Evolutionary conservation across 495 filamentous ascomycete genomes (phyloP).

Genomic region (Hypoxylon lienhwacheense): DNA sequence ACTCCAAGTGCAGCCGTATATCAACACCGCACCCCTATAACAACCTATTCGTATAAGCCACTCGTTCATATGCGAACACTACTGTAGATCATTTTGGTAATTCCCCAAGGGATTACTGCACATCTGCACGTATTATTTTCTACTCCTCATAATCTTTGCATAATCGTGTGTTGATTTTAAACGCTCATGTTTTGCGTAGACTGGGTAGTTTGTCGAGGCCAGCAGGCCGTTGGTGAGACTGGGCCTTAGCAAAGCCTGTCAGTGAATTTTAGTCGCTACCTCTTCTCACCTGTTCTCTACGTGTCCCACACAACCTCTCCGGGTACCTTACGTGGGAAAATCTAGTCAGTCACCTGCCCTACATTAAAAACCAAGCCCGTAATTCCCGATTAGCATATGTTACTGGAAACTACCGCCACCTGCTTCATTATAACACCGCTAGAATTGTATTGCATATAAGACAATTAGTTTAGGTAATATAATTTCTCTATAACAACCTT

Average conservation of each 20-base stretch:
- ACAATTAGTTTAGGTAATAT: conserved; percentile 11
- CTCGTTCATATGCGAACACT: conserved; percentile 7
- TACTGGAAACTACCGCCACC: conserved; percentile 5
- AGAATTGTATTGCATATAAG: conserved; percentile 1
- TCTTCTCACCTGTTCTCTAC: conserved; percentile 24
- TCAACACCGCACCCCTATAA: conserved; percentile 5
- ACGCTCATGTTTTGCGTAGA: conserved; percentile 24
- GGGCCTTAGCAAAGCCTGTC: conserved; percentile 33
- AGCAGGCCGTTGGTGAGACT: conserved; percentile 33
- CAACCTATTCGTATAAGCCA: conserved; percentile 31
- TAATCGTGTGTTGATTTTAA: conserved; percentile 13
- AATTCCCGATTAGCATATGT: conserved; percentile 15
- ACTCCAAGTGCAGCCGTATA: conserved; percentile 33
- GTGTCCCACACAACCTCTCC: conserved; percentile 23
- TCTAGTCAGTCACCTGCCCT: conserved; percentile 23
- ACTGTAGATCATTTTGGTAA: conserved; percentile 13
- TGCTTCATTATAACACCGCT: not conserved
- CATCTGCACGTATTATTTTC: not conserved
- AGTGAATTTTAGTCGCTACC: conserved; percentile 32
- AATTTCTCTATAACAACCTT: conserved; percentile 12
- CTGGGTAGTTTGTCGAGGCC: conserved; percentile 32
- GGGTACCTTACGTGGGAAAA: conserved; percentile 23
- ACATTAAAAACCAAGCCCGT: conserved; percentile 25
- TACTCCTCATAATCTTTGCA: not conserved
- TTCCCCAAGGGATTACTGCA: not conserved